Percentiles rank a stretch among this genome's conserved stretches.
phyloP scores from a whole-genome alignment of 169 alveolate genomes.

The Cystoisospora suis region DNA sequence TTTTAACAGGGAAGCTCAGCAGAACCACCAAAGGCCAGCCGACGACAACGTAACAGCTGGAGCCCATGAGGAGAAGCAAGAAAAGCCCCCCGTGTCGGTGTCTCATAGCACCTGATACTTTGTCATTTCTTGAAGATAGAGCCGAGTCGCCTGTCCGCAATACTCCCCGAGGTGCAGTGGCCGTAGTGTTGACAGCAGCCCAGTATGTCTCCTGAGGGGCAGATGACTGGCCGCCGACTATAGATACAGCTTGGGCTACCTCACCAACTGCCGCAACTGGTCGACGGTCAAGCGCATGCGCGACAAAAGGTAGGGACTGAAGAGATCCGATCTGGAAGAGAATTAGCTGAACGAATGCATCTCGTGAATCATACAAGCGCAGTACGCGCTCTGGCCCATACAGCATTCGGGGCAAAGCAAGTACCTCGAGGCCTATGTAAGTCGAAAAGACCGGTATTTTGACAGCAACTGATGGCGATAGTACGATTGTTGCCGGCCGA shows the following conservation, averaged over 20 bases:
- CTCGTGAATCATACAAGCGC: not conserved
- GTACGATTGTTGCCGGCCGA: too few species aligned
- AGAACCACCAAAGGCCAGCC: conserved; percentile 40
- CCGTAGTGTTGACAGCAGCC: not conserved
- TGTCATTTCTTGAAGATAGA: too few species aligned
- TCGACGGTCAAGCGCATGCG: conserved; percentile 15
- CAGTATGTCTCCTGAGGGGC: not conserved
- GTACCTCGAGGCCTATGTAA: too few species aligned
- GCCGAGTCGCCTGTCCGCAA: not conserved
- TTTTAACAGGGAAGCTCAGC: not conserved
- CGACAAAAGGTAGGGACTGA: not conserved
- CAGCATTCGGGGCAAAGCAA: conserved; percentile 35
- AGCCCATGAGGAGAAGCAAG: not conserved
- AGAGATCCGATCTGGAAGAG: not conserved
- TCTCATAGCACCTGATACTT: not conserved
- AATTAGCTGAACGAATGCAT: conserved; percentile 20
- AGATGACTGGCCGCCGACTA: not conserved
- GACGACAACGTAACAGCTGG: not conserved
- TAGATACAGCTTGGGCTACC: not conserved
- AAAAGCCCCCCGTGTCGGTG: not conserved
- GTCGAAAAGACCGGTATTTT: too few species aligned
- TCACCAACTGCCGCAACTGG: conserved; percentile 18
- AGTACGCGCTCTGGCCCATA: conserved; percentile 29
- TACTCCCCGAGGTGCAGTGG: too few species aligned
- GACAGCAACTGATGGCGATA: too few species aligned